Evolutionary conservation across 2,329 filamentous ascomycete species (phyloP).

Genomic region (Zarea fungicola): DNA sequence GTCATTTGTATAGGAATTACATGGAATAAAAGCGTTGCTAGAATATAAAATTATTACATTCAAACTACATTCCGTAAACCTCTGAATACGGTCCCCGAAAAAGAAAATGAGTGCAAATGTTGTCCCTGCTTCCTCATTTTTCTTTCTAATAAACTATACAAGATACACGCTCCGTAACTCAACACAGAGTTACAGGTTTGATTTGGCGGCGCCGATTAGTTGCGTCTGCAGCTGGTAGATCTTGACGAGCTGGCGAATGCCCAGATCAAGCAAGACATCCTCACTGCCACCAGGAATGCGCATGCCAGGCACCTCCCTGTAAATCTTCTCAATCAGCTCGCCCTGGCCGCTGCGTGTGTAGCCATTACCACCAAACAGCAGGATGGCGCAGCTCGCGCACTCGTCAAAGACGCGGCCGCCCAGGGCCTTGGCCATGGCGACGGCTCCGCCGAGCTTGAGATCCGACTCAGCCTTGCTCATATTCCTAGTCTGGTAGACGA

Average conservation of each 20-base stretch:
- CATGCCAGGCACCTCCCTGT: constrained; percentile 25
- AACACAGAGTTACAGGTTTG: constrained; percentile 5
- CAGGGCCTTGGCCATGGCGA: constrained; percentile 67
- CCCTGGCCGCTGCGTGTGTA: constrained; percentile 66
- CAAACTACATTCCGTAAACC: too few relatives aligned
- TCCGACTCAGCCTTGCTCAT: constrained; percentile 55
- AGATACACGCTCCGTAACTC: neutral
- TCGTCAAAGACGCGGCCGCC: constrained; percentile 66
- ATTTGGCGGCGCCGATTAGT: constrained; percentile 3
- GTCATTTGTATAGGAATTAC: constrained; percentile 6
- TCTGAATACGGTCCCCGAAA: too few relatives aligned
- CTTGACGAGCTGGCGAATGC: constrained; percentile 22
- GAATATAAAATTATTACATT: neutral
- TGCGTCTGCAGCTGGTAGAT: constrained; percentile 13
- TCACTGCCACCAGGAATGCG: constrained; percentile 21
- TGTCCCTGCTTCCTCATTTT: neutral
- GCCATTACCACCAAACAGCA: constrained; percentile 71
- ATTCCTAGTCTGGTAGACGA: constrained; percentile 61
- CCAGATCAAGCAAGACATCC: constrained; percentile 21
- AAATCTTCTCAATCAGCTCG: constrained; percentile 56
- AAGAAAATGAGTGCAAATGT: too few relatives aligned
- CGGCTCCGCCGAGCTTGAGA: constrained; percentile 63
- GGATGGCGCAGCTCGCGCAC: constrained; percentile 62
- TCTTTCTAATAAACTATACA: neutral
- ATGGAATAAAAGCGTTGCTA: constrained; percentile 4